Base-by-base conservation (phyloP, 2,329 filamentous ascomycete genomes). In the Parastagonospora avenae region DNA sequence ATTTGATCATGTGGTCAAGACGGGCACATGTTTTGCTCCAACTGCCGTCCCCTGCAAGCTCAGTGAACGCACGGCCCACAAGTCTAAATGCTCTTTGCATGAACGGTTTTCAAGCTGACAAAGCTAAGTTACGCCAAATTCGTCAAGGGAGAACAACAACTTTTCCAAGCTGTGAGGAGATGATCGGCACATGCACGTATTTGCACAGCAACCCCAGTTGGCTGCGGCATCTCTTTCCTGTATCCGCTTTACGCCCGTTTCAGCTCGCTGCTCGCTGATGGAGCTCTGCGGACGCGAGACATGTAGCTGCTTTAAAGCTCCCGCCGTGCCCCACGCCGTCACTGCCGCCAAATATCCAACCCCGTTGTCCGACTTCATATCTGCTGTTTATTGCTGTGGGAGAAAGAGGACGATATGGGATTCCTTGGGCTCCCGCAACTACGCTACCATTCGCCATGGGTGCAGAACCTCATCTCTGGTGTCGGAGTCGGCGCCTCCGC, bases 381-480 rank as follows among this genome's bases (percentile, higher is more conserved):
- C 8, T 47, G 16, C 1, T 30, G 24, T 6, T 37, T 9, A 8
- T 12, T 4, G 19, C 28, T 24, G 31, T 32, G 14, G n/a, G 9
- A 14, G 19, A 35, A 16, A 11, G 7, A 24, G 30, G 41, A 24
- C 53, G 58, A 37, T 10, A 67, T 68, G 64, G 59, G 56, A 12
- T 50, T 68, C 14, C 42, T 67, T 14, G 50, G 54, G n/a, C 45
- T 68, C 11, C 64, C 60, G 35, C 59, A 67, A 48, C 42, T 67
- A 28, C 63, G 65, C 29, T 68, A 70, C 53, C 63, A 63, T 45
- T 58, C 59, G 15, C 66, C 66, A 35, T 70, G 66, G 65, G 56
- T 67, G n/a, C 64, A 68, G 41, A 66, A 64, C 52, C 50, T 70
- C 35, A 67, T 70, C 36, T 59, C 54, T n/a, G 63, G 64, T 30